phyloP scores from a whole-genome alignment of 306 rosid genomes.

The Quercus robur region DNA sequence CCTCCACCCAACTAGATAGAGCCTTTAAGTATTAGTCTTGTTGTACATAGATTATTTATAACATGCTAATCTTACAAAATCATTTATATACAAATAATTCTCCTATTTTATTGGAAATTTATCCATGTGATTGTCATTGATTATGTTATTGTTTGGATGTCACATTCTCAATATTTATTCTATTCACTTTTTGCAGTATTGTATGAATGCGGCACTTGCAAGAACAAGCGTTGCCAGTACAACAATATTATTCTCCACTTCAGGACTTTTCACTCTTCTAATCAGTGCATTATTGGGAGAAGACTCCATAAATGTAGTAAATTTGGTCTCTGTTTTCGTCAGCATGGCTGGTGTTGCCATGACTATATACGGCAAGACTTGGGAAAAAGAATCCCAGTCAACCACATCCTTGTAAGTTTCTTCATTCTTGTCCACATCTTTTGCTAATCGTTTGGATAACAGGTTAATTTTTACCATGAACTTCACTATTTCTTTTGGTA shows the following conservation, averaged over 20 bases:
- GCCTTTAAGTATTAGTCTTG: too few relatives aligned
- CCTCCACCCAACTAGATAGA: too few relatives aligned
- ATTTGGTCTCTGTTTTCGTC: constrained; percentile 23
- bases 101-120: too few relatives aligned
- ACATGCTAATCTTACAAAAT: too few relatives aligned
- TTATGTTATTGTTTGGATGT: background rate
- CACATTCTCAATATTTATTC: background rate
- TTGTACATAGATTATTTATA: too few relatives aligned
- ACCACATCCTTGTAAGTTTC: constrained; percentile 5
- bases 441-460: background rate
- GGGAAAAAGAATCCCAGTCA: background rate
- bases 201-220: constrained; percentile 27
- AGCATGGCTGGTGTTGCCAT: constrained; percentile 35
- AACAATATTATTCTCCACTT: constrained; percentile 28
- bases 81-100: too few relatives aligned
- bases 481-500: background rate
- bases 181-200: constrained; percentile 16
- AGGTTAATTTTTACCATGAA: background rate
- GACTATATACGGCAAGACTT: constrained; percentile 26
- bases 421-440: background rate
- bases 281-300: constrained; percentile 26
- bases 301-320: constrained; percentile 19
- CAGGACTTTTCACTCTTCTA: constrained; percentile 27
- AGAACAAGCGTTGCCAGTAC: constrained; percentile 29
- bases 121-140: too few relatives aligned